Base-by-base conservation (phyloP, 139 green algal species). In the Tetradesmus obliquus region DNA sequence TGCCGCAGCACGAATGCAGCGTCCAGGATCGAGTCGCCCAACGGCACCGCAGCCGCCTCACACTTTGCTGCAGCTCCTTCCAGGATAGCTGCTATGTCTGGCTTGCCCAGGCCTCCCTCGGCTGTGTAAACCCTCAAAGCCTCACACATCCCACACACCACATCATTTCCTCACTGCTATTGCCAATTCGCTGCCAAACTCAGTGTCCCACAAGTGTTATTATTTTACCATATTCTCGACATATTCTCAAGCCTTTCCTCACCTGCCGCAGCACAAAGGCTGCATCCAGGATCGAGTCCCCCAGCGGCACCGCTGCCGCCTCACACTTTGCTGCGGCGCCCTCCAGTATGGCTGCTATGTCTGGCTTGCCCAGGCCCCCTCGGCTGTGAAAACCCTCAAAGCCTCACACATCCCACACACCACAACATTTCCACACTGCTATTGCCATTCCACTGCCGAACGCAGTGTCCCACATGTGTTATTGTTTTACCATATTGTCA, bases 41-140 rank as follows among this genome's bases (percentile, higher is more conserved):
- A 24, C 12, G 7, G 57, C 57, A 71, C 60, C 15, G 3, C 60
- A 20, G 60, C 5, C 60, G 5, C 60, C 60, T 71, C 5, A 19
- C 60, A 71, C 60, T 12, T 71, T 19, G 7, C 60, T 71, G 5
- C 60, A 2, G 15, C 60, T 2, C 71, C 51, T 9, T 95, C 76
- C 58, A 99, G 92, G 17, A 99, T 95, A 10, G 93, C 66, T 6
- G 94, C 93, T 84, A 99, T 98, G 86, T 99, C 97, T 0, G 69
- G 66, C 93, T 99, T 99, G 55, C 97, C 97, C 22, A 98, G 69
- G 0, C 96, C 96, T 4, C 96, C 97, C 55, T 94, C 90, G 10
- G 86, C 83, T 2, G 94, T 96, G 94, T 97, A 97, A n/a, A n/a
- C n/a, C n/a, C n/a, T n/a, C n/a, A n/a, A n/a, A n/a, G n/a, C n/a